phyloP scores from a whole-genome alignment of 2,329 filamentous ascomycete genomes.

The Neopestalotiopsis sp. region DNA sequence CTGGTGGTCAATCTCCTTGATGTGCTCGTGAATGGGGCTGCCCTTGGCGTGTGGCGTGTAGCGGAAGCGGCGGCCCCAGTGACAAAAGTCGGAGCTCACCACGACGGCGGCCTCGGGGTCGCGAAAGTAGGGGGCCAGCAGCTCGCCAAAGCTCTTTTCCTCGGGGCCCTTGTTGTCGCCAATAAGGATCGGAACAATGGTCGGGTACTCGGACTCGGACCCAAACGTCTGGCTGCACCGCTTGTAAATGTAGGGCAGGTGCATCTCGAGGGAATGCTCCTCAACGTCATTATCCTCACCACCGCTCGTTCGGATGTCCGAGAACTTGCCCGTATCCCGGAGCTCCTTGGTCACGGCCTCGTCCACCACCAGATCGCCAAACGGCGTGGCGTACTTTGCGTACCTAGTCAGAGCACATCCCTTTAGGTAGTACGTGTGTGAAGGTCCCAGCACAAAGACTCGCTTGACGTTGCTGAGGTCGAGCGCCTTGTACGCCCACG shows the following conservation, averaged over 20 bases:
- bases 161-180: constrained; percentile 71
- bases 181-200: constrained; percentile 84
- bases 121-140: constrained; percentile 79
- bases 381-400: constrained; percentile 73
- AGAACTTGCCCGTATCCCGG: constrained; percentile 58
- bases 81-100: constrained; percentile 94
- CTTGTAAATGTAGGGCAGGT: constrained; percentile 91
- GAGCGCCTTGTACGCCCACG: constrained; percentile 91
- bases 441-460: constrained; percentile 91
- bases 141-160: constrained; percentile 71
- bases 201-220: constrained; percentile 65
- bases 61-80: constrained; percentile 86
- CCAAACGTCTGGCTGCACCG: constrained; percentile 62
- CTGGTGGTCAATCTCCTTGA: constrained; percentile 77
- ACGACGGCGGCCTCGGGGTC: constrained; percentile 83
- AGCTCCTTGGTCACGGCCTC: constrained; percentile 57
- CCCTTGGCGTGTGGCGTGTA: constrained; percentile 77
- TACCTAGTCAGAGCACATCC: constrained; percentile 80
- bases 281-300: constrained; percentile 78
- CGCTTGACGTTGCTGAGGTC: constrained; percentile 84
- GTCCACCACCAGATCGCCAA: constrained; percentile 75
- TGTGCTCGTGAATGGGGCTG: constrained; percentile 79
- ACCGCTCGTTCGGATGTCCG: constrained; percentile 66
- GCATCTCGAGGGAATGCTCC: constrained; percentile 97
- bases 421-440: constrained; percentile 82